Percentiles rank a stretch among this genome's conserved stretches.
Evolutionary conservation across 1,284 basidiomycete species (phyloP).

Genomic region (Coniferiporia weirii): DNA sequence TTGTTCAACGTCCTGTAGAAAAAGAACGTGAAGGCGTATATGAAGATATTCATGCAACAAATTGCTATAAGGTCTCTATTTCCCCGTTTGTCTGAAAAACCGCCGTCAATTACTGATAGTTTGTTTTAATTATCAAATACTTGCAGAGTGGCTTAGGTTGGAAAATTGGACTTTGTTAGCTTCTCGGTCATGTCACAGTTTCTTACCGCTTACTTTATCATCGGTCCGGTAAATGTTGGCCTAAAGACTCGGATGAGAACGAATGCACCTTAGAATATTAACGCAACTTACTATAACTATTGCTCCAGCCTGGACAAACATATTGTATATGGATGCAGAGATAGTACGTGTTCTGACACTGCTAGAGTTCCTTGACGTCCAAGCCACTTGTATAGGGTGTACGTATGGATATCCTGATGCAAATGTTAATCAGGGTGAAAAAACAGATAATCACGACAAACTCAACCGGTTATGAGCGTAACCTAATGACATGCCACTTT

Average conservation of each 20-base stretch:
- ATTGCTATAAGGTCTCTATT: slow-evolving; percentile 41
- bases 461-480: slow-evolving; percentile 42
- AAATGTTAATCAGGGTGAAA: not conserved
- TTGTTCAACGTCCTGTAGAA: slow-evolving; percentile 50
- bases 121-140: slow-evolving; percentile 19
- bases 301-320: slow-evolving; percentile 54
- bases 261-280: not conserved
- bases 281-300: slow-evolving; percentile 40
- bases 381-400: slow-evolving; percentile 49
- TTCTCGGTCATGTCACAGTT: slow-evolving; percentile 1
- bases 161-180: not conserved
- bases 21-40: slow-evolving; percentile 48
- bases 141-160: slow-evolving; percentile 41
- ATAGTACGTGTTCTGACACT: slow-evolving; percentile 54
- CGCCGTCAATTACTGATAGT: not conserved
- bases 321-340: slow-evolving; percentile 55
- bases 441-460: not conserved
- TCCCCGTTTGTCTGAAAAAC: slow-evolving; percentile 35
- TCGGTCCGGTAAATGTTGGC: slow-evolving; percentile 41
- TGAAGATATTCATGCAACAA: slow-evolving; percentile 40
- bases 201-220: slow-evolving; percentile 31
- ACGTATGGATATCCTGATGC: slow-evolving; percentile 35
- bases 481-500: slow-evolving; percentile 22
- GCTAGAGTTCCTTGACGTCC: slow-evolving; percentile 57
- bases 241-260: slow-evolving; percentile 16